A percentile compares a stretch with the other conserved stretches of the same genome.
Conservation (phyloP, 2,329 filamentous ascomycete genomes). For the Dactylellina drechsleri region DNA sequence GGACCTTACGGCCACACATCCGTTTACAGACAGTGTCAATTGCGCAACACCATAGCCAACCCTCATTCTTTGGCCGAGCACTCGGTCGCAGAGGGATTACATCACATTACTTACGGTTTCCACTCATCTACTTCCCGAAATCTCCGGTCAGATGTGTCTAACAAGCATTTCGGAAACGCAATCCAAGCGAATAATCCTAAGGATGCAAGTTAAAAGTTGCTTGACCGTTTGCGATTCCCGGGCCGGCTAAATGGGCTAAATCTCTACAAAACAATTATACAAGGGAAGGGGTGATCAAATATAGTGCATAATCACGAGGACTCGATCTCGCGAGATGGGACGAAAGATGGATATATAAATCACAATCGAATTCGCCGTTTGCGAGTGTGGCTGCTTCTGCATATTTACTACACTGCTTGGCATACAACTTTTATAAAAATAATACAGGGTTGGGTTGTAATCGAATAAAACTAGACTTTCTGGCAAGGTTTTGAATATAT, state of each 20-base stretch:
- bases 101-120: background rate
- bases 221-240: conserved; percentile 4
- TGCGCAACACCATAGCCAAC: too few relatives aligned
- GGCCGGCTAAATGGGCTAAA: conserved; percentile 20
- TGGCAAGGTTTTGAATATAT: background rate
- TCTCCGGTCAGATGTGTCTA: conserved; percentile 22
- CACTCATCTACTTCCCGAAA: conserved; percentile 35
- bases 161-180: conserved; percentile 43
- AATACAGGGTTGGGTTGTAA: background rate
- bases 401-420: background rate
- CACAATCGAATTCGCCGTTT: conserved; percentile 9
- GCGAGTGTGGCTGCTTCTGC: conserved; percentile 1
- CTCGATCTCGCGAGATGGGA: background rate
- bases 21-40: background rate
- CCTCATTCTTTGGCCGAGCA: too few relatives aligned
- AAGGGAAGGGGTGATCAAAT: background rate
- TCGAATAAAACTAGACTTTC: background rate
- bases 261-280: background rate
- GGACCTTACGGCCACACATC: conserved; percentile 34
- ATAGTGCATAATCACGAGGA: conserved; percentile 2
- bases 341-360: conserved; percentile 32
- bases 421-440: background rate
- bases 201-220: conserved; percentile 19
- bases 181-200: conserved; percentile 24
- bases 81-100: too few relatives aligned